Conservation (phyloP, 2,329 filamentous ascomycete genomes). For the Orbilia oligospora region DNA sequence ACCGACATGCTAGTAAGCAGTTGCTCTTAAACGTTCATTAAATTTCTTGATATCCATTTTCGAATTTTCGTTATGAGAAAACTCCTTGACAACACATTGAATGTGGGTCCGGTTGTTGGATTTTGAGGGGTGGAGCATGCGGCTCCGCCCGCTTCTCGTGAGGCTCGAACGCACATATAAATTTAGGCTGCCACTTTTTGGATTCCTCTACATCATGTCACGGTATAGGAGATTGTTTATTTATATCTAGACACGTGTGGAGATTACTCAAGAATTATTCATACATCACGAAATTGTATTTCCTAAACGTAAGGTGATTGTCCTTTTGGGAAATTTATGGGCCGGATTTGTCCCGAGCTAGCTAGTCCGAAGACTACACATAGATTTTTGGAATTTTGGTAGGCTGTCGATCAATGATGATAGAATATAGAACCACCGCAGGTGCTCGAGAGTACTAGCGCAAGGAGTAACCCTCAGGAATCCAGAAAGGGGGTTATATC, state of each 20-base stretch:
- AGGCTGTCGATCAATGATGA: constrained; percentile 12
- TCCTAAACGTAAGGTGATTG: neutral
- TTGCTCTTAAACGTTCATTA: too few relatives aligned
- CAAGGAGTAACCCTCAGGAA: neutral
- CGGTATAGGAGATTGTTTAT: constrained; percentile 30
- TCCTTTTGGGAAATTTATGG: constrained; percentile 1
- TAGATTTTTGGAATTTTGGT: neutral
- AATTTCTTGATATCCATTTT: too few relatives aligned
- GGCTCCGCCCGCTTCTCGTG: constrained; percentile 34
- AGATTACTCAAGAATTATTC: constrained; percentile 49
- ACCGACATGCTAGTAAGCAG: neutral
- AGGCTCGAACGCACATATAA: constrained; percentile 30
- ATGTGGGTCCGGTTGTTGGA: constrained; percentile 52
- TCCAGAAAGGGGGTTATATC: constrained; percentile 6
- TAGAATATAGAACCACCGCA: constrained; percentile 2
- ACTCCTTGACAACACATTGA: constrained; percentile 34
- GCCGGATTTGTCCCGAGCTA: neutral
- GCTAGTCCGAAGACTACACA: neutral
- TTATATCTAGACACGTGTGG: constrained; percentile 38
- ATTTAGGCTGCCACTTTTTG: constrained; percentile 42
- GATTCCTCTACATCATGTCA: constrained; percentile 39
- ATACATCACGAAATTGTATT: neutral
- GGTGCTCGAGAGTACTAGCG: constrained; percentile 8
- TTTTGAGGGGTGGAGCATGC: constrained; percentile 33
- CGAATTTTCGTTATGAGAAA: neutral